A percentile compares a stretch with the other conserved stretches of the same genome.
Evolutionary conservation across 2,329 filamentous ascomycete species (phyloP).

Genomic region (Aureobasidium leucospermi): DNA sequence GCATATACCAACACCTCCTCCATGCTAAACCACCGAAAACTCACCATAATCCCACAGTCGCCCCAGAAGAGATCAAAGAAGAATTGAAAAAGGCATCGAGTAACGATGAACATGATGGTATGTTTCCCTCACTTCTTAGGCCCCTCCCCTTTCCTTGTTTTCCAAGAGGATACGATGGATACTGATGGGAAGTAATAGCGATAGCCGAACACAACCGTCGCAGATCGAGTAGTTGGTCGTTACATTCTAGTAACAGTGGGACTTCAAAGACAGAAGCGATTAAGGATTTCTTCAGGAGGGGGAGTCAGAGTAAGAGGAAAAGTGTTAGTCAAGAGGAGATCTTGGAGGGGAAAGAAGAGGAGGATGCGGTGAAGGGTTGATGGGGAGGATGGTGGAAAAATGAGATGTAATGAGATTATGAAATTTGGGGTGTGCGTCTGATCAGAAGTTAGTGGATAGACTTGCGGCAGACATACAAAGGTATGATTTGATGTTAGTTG

Average conservation of each 20-base stretch:
- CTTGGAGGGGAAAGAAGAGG: neutral
- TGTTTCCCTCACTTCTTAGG: neutral
- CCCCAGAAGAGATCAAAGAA: constrained; percentile 4
- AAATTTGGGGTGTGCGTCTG: neutral
- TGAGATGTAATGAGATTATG: neutral
- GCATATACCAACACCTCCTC: neutral
- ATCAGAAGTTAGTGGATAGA: no score
- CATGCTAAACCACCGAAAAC: no score
- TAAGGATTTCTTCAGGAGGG: neutral
- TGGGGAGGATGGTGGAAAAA: neutral
- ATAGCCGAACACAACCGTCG: neutral
- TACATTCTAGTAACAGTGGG: neutral
- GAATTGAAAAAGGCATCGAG: neutral
- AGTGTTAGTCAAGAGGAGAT: neutral
- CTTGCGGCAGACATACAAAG: no score
- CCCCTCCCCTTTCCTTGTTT: neutral
- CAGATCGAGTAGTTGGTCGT: neutral
- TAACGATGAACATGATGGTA: neutral
- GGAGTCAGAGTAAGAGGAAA: neutral
- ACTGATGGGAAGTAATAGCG: neutral
- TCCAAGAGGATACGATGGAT: neutral
- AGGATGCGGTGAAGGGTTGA: neutral
- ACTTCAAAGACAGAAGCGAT: neutral
- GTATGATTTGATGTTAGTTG: no score
- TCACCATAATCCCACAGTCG: neutral